Conservation (phyloP, 805 yeast genomes). For the Kurtzmaniella fragi region DNA sequence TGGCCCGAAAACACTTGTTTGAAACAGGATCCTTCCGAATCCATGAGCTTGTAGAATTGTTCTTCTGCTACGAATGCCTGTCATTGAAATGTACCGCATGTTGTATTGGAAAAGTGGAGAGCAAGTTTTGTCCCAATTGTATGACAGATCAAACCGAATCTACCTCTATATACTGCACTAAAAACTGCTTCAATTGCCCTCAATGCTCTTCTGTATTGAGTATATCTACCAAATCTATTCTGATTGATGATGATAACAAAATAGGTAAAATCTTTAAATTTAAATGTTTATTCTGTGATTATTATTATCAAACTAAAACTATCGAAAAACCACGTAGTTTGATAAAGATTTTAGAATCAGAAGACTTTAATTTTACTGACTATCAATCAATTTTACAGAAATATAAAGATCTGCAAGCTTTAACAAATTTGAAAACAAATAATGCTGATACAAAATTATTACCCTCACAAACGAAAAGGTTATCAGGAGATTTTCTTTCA, state of each 20-base stretch:
- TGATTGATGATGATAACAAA: conserved; percentile 8
- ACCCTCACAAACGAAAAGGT: neutral
- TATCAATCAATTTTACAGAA: neutral
- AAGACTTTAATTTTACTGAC: conserved; percentile 7
- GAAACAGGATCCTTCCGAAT: conserved; percentile 3
- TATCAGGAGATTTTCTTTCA: neutral
- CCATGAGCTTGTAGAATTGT: conserved; percentile 19
- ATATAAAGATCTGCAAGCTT: conserved; percentile 2
- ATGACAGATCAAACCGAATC: conserved; percentile 28
- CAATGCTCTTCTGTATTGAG: conserved; percentile 22
- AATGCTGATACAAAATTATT: neutral
- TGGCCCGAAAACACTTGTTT: conserved; percentile 3
- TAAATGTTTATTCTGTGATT: conserved; percentile 32
- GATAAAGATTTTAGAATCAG: conserved; percentile 14
- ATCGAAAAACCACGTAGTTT: conserved; percentile 40
- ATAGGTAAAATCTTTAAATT: conserved; percentile 34
- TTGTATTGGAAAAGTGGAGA: conserved; percentile 17
- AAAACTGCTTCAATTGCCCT: conserved; percentile 39
- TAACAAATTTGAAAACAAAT: conserved; percentile 1
- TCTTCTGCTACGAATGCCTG: conserved; percentile 36
- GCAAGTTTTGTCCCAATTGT: conserved; percentile 35
- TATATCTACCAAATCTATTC: conserved; percentile 13
- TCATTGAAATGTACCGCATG: conserved; percentile 22
- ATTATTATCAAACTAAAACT: conserved; percentile 28
- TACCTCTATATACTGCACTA: conserved; percentile 21